Percentiles rank a stretch among this genome's conserved stretches.
Evolutionary conservation across 2,329 filamentous ascomycete genomes (phyloP).

Genomic region (Trichophyton benhamiae): DNA sequence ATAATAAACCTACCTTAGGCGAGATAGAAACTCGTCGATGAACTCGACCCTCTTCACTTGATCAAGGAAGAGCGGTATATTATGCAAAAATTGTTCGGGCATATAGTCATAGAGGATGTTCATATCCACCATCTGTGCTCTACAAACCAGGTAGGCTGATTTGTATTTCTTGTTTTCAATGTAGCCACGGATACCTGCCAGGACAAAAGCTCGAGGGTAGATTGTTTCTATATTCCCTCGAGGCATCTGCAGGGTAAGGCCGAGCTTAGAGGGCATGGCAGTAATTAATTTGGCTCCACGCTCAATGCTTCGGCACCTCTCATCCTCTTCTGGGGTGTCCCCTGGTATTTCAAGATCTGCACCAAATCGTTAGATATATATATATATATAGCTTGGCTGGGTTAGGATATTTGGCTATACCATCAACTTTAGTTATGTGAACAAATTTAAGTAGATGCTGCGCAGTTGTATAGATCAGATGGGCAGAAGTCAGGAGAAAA

Average conservation of each 20-base stretch:
- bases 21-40: conserved; percentile 84
- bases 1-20: conserved; percentile 50
- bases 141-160: conserved; percentile 73
- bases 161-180: conserved; percentile 73
- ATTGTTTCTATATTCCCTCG: conserved; percentile 92
- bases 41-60: conserved; percentile 72
- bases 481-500: conserved; percentile 65
- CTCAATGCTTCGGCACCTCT: conserved; percentile 84
- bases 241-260: conserved; percentile 84
- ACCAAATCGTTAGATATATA: not conserved
- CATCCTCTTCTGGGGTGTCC: conserved; percentile 84
- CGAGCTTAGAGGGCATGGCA: conserved; percentile 77
- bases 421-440: conserved; percentile 56
- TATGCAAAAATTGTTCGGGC: conserved; percentile 71
- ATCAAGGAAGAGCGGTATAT: conserved; percentile 63
- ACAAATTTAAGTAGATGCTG: conserved; percentile 91
- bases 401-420: conserved; percentile 33
- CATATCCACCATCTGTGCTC: conserved; percentile 91
- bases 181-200: conserved; percentile 72
- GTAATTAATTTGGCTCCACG: conserved; percentile 77
- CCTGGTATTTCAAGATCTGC: conserved; percentile 66
- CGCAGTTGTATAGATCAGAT: conserved; percentile 84
- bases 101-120: conserved; percentile 92
- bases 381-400: conserved; percentile 15
- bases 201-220: conserved; percentile 79